Conservation (phyloP, 495 filamentous ascomycete genomes). For the Penicillium verhagenii region DNA sequence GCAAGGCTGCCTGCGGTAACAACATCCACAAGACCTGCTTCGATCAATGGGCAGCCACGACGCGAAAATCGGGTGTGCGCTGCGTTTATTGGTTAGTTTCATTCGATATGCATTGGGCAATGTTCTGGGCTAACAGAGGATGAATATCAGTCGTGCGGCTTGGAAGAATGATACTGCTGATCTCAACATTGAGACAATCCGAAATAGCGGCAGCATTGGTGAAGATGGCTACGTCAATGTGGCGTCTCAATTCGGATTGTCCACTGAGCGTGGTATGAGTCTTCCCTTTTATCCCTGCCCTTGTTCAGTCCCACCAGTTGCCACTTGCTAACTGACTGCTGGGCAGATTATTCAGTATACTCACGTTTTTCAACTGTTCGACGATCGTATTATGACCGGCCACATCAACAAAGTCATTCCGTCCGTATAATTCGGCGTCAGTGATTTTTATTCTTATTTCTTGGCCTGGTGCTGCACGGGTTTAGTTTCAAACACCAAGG, state of each 20-base stretch:
- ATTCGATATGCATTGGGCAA: background rate
- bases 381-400: slow-evolving; percentile 24
- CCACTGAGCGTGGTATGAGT: slow-evolving; percentile 49
- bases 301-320: background rate
- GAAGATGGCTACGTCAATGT: slow-evolving; percentile 68
- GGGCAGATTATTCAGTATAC: slow-evolving; percentile 44
- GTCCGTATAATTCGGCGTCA: too few relatives aligned
- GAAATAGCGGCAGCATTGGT: slow-evolving; percentile 36
- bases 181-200: slow-evolving; percentile 41
- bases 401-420: background rate
- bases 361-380: slow-evolving; percentile 39
- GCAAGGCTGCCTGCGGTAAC: slow-evolving; percentile 71
- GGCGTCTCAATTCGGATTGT: slow-evolving; percentile 60
- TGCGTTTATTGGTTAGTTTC: slow-evolving; percentile 62
- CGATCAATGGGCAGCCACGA: slow-evolving; percentile 63
- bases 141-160: slow-evolving; percentile 48
- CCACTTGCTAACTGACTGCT: slow-evolving; percentile 1
- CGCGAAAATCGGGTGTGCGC: slow-evolving; percentile 51
- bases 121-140: background rate
- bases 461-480: background rate
- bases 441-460: background rate
- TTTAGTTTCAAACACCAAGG: background rate
- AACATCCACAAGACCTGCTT: slow-evolving; percentile 76
- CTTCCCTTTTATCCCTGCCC: slow-evolving; percentile 25
- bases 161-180: slow-evolving; percentile 57